These are phyloP conservation scores for Pseudognaphalium luteoalbum DNA, from an alignment of 129 eudicot species.

Conservation along the genomic window DNA sequence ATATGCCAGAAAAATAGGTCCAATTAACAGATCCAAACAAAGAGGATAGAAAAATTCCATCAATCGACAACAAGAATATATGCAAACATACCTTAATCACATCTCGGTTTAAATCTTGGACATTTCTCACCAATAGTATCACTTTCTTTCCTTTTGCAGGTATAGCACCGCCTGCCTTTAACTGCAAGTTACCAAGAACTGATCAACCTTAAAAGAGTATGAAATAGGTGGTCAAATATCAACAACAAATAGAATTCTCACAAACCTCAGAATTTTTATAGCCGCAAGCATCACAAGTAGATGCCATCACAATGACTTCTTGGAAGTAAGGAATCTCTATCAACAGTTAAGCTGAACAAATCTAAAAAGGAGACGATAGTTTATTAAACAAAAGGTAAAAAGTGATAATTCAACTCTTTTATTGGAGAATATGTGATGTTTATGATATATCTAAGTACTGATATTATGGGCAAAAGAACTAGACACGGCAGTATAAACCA, in stretches of 20 bases:
- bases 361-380: conserved; percentile 2
- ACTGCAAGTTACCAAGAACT: conserved; percentile 40
- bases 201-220: conserved; percentile 12
- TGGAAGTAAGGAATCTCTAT: conserved; percentile 91
- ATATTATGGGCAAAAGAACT: background rate
- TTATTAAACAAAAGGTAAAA: background rate
- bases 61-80: background rate
- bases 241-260: conserved; percentile 10
- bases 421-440: conserved; percentile 6
- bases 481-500: too few species aligned
- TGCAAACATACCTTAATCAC: conserved; percentile 67
- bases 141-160: conserved; percentile 77
- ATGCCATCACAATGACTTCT: conserved; percentile 97
- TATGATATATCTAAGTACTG: conserved; percentile 9
- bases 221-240: background rate
- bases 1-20: background rate
- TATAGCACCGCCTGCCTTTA: conserved; percentile 82
- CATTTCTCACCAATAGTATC: conserved; percentile 49
- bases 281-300: conserved; percentile 90
- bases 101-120: conserved; percentile 75
- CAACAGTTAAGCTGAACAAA: conserved; percentile 58
- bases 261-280: conserved; percentile 90
- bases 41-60: conserved; percentile 4
- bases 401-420: background rate
- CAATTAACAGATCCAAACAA: conserved; percentile 13